Evolutionary conservation across 2,329 filamentous ascomycete genomes (phyloP).

Genomic region (Catunica adiposa): DNA sequence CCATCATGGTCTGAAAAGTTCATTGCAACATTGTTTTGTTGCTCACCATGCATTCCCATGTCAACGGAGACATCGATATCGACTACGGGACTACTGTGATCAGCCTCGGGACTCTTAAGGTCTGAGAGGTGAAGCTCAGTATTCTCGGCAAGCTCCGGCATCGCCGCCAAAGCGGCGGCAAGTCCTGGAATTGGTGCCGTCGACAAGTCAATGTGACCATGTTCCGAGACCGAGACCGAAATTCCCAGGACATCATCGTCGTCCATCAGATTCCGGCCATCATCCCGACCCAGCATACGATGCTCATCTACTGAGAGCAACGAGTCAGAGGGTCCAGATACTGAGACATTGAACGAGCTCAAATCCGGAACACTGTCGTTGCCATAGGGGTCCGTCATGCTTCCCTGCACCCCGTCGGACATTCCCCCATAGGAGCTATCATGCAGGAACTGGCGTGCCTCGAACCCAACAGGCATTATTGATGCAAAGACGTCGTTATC

Average conservation of each 20-base stretch:
- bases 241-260: constrained; percentile 12
- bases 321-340: constrained; percentile 20
- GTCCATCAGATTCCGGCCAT: constrained; percentile 10
- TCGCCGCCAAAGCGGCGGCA: constrained; percentile 7
- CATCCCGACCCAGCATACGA: constrained; percentile 6
- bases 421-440: constrained; percentile 32
- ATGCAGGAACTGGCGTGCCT: constrained; percentile 32
- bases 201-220: constrained; percentile 11
- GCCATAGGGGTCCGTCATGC: constrained; percentile 25
- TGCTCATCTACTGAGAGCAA: constrained; percentile 25
- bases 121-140: constrained; percentile 10
- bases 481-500: constrained; percentile 13
- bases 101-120: constrained; percentile 7
- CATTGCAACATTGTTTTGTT: background rate
- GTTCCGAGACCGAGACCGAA: constrained; percentile 10
- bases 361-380: constrained; percentile 29
- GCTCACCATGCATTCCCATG: background rate
- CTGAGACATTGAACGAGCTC: constrained; percentile 24
- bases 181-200: constrained; percentile 11
- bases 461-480: constrained; percentile 36
- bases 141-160: constrained; percentile 18
- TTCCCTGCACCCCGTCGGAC: constrained; percentile 18
- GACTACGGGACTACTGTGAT: constrained; percentile 4
- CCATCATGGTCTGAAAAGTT: background rate
- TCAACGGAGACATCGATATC: background rate